Conservation (phyloP, 1,284 basidiomycete genomes). For the Trametes sp. region DNA sequence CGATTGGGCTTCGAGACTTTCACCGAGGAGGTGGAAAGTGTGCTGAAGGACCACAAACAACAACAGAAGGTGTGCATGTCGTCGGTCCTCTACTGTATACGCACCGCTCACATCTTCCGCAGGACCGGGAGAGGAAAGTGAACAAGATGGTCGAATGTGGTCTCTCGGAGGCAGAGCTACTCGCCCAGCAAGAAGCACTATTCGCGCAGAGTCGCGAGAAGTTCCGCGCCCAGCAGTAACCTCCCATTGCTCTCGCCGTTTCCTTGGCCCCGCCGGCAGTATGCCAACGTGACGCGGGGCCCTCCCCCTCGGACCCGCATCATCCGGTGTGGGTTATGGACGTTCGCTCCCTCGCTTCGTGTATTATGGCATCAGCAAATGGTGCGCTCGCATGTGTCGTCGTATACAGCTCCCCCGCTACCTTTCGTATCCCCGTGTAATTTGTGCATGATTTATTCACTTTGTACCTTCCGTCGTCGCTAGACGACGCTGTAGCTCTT, state of each 20-base stretch:
- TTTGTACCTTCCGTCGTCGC: constrained; percentile 31
- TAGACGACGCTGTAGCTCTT: constrained; percentile 49
- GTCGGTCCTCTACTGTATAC: too few relatives aligned
- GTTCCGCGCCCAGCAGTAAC: constrained; percentile 58
- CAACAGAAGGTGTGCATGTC: constrained; percentile 79
- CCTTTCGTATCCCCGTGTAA: constrained; percentile 31
- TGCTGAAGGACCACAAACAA: constrained; percentile 94
- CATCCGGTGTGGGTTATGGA: constrained; percentile 30
- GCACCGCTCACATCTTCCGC: constrained; percentile 12
- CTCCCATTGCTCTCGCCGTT: not conserved
- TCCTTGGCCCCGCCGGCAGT: not conserved
- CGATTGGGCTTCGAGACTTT: constrained; percentile 91
- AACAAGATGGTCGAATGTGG: constrained; percentile 92
- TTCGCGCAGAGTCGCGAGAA: constrained; percentile 89
- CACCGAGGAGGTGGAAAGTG: constrained; percentile 88
- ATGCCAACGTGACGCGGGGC: not conserved
- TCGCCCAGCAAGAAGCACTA: constrained; percentile 87
- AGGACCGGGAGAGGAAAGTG: constrained; percentile 89
- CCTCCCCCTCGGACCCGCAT: constrained; percentile 10
- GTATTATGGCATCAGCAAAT: constrained; percentile 32
- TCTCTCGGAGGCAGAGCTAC: constrained; percentile 90
- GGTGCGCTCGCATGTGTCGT: constrained; percentile 20
- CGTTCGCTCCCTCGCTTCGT: constrained; percentile 28
- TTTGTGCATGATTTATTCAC: constrained; percentile 39
- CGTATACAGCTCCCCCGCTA: constrained; percentile 26